Conservation (phyloP, 495 filamentous ascomycete genomes). For the Xylaria castorea region DNA sequence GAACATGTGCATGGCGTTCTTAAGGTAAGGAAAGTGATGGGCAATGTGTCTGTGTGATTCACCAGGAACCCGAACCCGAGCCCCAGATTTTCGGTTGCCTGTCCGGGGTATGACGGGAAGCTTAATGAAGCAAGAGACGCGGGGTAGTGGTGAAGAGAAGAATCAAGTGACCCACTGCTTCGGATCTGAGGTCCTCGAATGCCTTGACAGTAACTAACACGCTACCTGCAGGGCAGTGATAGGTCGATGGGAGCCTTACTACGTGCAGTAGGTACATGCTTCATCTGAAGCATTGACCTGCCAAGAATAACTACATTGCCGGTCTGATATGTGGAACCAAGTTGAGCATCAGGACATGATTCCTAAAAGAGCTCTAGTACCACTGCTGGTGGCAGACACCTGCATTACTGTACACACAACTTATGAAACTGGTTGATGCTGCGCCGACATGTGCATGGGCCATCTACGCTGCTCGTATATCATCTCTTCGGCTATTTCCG, state of each 20-base stretch:
- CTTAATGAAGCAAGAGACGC: neutral
- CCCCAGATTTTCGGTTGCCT: constrained; percentile 24
- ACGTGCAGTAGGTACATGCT: neutral
- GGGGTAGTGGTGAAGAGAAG: constrained; percentile 8
- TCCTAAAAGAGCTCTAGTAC: constrained; percentile 8
- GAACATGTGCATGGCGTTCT: neutral
- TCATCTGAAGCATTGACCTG: constrained; percentile 16
- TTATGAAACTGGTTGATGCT: constrained; percentile 10
- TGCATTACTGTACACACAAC: neutral
- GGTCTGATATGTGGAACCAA: constrained; percentile 2
- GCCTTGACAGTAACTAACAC: neutral
- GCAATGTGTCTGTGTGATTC: constrained; percentile 14
- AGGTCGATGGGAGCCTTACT: constrained; percentile 14
- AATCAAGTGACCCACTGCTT: constrained; percentile 24
- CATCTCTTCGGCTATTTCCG: neutral
- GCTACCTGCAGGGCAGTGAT: neutral
- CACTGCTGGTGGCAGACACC: neutral
- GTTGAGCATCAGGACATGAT: constrained; percentile 1
- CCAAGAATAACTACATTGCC: constrained; percentile 21
- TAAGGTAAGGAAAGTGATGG: constrained; percentile 17
- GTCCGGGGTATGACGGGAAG: constrained; percentile 7
- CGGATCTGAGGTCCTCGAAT: constrained; percentile 31
- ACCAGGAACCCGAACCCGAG: constrained; percentile 17
- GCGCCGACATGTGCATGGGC: constrained; percentile 3
- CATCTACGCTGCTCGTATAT: neutral